Evolutionary conservation across 73 alveolate species (phyloP).

Genomic region (Paramecium primaurelia): DNA sequence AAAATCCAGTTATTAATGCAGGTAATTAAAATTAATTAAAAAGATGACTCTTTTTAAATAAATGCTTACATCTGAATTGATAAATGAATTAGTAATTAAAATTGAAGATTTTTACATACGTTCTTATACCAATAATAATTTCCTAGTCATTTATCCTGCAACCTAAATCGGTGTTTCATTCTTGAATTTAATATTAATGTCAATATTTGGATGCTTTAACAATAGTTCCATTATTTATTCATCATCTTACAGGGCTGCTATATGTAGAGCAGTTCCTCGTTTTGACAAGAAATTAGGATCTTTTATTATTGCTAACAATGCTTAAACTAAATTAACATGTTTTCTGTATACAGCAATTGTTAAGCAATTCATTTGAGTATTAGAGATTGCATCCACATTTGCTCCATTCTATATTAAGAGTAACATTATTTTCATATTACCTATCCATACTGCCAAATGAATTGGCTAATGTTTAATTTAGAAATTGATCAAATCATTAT

Average conservation of each 20-base stretch:
- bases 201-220: background rate
- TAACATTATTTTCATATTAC: background rate
- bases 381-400: background rate
- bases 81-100: background rate
- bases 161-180: background rate
- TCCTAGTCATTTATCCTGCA: background rate
- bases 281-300: background rate
- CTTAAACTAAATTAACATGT: background rate
- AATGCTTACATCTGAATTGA: background rate
- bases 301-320: background rate
- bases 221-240: background rate
- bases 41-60: background rate
- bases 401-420: background rate
- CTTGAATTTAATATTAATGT: background rate
- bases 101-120: background rate
- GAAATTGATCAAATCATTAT: background rate
- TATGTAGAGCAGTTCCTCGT: constrained; percentile 4
- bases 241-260: background rate
- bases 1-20: background rate
- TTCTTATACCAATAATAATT: background rate
- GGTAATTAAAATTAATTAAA: background rate
- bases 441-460: background rate
- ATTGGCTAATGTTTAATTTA: background rate
- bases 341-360: background rate
- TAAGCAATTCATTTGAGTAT: background rate